Base-by-base conservation (phyloP, 192 early-diverging fungal genomes). In the Backusella parvicylindrica region DNA sequence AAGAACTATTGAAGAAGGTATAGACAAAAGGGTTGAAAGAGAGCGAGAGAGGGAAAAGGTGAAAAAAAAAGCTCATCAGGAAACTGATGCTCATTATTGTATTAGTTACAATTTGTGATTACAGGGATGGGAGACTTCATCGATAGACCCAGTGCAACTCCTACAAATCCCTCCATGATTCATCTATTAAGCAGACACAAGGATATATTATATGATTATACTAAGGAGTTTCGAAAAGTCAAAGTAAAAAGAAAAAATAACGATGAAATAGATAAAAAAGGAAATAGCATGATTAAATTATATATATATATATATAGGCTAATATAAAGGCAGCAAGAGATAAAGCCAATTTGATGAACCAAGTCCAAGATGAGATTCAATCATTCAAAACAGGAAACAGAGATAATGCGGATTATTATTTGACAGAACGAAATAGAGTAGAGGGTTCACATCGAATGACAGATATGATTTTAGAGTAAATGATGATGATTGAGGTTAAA, bases 391-490 rank as follows among this genome's bases (percentile, higher is more conserved):
- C 84, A 16, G 41, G 37, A 12, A 69, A 70, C 13, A 70, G 76
- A 31, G 84, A 79, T 47, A 74, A 74, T 37, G 74, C 88, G 6
- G 93, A 94, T 65, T 89, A 91, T 67, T 82, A 93, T 70, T 75
- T 95, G 56, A 89, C 83, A 21, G 93, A 95, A 64, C 84, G 93
- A 64, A 79, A 82, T 50, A 72, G 86, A 70, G 92, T 95, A 64
- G 93, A 95, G 32, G 81, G 79, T 23, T 88, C 92, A 11, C 92
- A 94, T 84, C 83, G 81, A 16, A 86, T 94, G 83, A 91, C 91
- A 7, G 93, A 94, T 76, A 90, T 85, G 77, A 87, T 94, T 30
- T 83, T 95, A 33, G 90, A 95, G 91, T 93, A 92, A 76, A 84
- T 78, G 23, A 12, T 31, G 23, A 50, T 23, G 18, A 49, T 23